phyloP scores from a whole-genome alignment of 1,139 yeast genomes.

The Hansenula lynferdii region DNA sequence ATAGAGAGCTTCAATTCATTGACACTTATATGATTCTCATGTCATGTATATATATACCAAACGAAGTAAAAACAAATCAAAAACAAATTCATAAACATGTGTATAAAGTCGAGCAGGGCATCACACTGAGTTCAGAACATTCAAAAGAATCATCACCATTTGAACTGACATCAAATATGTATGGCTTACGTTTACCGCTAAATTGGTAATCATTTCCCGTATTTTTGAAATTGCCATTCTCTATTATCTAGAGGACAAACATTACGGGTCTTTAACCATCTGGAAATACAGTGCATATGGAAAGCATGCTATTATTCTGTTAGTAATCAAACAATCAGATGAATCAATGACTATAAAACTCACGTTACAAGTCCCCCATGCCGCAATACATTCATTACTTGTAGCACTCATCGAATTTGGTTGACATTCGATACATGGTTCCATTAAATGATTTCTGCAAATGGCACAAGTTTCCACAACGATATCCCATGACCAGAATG shows the following conservation, averaged over 20 bases:
- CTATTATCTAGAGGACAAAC: slow-evolving; percentile 96
- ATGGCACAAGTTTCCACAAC: slow-evolving; percentile 97
- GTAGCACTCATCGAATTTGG: slow-evolving; percentile 67
- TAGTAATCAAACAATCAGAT: too few species aligned
- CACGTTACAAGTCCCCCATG: slow-evolving; percentile 92
- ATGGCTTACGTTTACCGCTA: too few species aligned
- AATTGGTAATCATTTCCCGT: slow-evolving; percentile 51
- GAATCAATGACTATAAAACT: slow-evolving; percentile 12
- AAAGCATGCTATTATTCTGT: slow-evolving; percentile 58
- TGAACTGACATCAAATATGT: not conserved
- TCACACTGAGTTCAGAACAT: too few species aligned
- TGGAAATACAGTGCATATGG: slow-evolving; percentile 91
- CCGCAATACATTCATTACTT: slow-evolving; percentile 87
- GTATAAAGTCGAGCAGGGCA: too few species aligned
- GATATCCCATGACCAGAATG: slow-evolving; percentile 99
- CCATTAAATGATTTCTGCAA: slow-evolving; percentile 98
- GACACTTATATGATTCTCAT: too few species aligned
- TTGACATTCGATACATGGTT: slow-evolving; percentile 96
- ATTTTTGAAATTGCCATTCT: slow-evolving; percentile 87
- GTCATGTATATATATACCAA: too few species aligned
- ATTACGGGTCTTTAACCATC: slow-evolving; percentile 96
- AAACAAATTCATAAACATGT: not conserved
- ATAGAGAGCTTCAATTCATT: too few species aligned
- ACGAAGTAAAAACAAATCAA: slow-evolving; percentile 1
- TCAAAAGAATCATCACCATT: slow-evolving; percentile 3